Evolutionary conservation across 768 basidiomycete species (phyloP).

Genomic region (Suillus paluster): DNA sequence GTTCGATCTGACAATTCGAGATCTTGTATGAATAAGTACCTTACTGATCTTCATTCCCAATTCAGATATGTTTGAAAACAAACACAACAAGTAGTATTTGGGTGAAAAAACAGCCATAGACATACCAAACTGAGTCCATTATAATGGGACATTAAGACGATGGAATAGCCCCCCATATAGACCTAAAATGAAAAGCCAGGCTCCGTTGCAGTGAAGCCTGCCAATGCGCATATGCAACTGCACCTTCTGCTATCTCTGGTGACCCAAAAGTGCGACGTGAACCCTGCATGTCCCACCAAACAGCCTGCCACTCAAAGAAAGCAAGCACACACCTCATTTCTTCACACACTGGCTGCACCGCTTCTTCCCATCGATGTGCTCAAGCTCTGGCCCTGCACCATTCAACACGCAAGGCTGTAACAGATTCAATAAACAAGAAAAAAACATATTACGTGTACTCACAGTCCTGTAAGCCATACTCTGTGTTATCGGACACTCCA

Average conservation of each 20-base stretch:
- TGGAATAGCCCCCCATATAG: neutral
- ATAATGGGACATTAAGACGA: neutral
- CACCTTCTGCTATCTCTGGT: neutral
- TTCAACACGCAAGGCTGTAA: slow-evolving; percentile 21
- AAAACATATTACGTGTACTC: neutral
- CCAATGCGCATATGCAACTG: slow-evolving; percentile 10
- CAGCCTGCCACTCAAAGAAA: slow-evolving; percentile 18
- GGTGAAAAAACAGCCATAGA: too few species aligned
- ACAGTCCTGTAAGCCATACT: neutral
- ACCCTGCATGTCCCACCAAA: slow-evolving; percentile 19
- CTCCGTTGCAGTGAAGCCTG: slow-evolving; percentile 3
- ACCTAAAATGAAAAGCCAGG: neutral
- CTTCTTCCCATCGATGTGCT: slow-evolving; percentile 21
- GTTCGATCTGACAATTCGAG: neutral
- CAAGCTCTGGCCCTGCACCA: slow-evolving; percentile 22
- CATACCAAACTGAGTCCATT: too few species aligned
- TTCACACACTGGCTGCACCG: slow-evolving; percentile 25
- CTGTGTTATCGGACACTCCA: neutral
- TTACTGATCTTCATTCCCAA: too few species aligned
- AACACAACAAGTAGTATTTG: too few species aligned
- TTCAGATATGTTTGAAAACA: too few species aligned
- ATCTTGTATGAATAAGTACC: too few species aligned
- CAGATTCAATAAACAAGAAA: neutral
- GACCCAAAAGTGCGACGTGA: neutral
- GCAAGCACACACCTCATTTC: slow-evolving; percentile 25